Percentiles rank a stretch among this genome's conserved stretches.
These are phyloP conservation scores for Hylodesmum podocarpum DNA, from an alignment of 306 rosid species.

Conservation along the genomic window DNA sequence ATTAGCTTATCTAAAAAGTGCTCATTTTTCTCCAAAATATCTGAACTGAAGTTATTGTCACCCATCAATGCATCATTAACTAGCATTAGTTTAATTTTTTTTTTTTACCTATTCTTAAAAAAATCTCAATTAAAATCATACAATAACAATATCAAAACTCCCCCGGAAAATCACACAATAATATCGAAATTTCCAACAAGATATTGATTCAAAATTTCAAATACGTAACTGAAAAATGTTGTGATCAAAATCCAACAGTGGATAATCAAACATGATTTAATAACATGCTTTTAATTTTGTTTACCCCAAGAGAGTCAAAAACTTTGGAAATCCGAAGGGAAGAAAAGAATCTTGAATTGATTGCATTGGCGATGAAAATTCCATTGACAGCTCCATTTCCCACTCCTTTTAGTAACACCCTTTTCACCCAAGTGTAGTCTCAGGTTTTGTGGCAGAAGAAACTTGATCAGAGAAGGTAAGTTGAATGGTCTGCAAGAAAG, in stretches of 20 bases:
- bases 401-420: slow-evolving; percentile 30
- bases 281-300: slow-evolving; percentile 10
- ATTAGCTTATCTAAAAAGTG: neutral
- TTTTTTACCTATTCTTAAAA: too few relatives aligned
- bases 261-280: neutral
- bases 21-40: neutral
- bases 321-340: neutral
- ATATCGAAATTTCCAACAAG: neutral
- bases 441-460: slow-evolving; percentile 42
- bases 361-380: slow-evolving; percentile 27
- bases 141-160: neutral
- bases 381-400: slow-evolving; percentile 31
- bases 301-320: slow-evolving; percentile 21
- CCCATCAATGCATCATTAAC: neutral
- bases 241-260: neutral
- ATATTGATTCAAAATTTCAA: neutral
- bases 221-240: neutral
- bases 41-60: neutral
- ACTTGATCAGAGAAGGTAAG: slow-evolving; percentile 35
- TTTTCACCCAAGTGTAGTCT: slow-evolving; percentile 31
- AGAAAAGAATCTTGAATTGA: neutral
- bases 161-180: neutral
- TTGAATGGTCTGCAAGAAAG: slow-evolving; percentile 27
- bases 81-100: too few relatives aligned
- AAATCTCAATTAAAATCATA: neutral